Conservation (phyloP, 148 eudicot species). For the Tetragonia tetragonoides region DNA sequence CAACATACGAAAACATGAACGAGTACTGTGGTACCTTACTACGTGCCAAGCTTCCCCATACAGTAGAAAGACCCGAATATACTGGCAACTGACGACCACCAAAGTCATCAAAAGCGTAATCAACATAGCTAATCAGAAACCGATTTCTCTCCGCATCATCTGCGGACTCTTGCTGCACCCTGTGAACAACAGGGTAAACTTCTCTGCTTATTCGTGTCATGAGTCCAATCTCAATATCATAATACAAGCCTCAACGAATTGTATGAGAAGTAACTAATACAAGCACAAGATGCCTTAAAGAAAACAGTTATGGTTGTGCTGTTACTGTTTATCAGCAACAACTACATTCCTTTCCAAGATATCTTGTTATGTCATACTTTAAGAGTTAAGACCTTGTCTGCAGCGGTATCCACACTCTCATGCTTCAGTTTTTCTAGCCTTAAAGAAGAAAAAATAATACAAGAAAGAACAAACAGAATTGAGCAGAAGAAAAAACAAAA, state of each 20-base stretch:
- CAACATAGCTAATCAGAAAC: constrained; percentile 80
- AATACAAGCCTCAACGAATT: background rate
- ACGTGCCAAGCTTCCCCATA: constrained; percentile 99
- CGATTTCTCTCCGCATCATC: constrained; percentile 94
- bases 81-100: constrained; percentile 97
- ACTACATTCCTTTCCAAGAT: no score
- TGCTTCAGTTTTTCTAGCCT: no score
- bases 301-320: background rate
- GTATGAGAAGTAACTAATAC: background rate
- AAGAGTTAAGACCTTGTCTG: no score
- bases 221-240: background rate
- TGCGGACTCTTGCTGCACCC: constrained; percentile 98
- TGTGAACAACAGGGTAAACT: constrained; percentile 19
- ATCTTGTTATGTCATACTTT: no score
- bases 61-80: constrained; percentile 95
- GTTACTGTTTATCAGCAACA: no score
- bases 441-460: no score
- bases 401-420: no score
- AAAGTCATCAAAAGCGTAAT: constrained; percentile 95
- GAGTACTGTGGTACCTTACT: constrained; percentile 62
- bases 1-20: constrained; percentile 13
- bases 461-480: background rate
- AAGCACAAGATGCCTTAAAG: no score
- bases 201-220: background rate
- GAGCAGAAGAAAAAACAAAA: no score